Evolutionary conservation across 1,139 yeast genomes (phyloP).

Genomic region (Hemisphaericaspora subhashii): DNA sequence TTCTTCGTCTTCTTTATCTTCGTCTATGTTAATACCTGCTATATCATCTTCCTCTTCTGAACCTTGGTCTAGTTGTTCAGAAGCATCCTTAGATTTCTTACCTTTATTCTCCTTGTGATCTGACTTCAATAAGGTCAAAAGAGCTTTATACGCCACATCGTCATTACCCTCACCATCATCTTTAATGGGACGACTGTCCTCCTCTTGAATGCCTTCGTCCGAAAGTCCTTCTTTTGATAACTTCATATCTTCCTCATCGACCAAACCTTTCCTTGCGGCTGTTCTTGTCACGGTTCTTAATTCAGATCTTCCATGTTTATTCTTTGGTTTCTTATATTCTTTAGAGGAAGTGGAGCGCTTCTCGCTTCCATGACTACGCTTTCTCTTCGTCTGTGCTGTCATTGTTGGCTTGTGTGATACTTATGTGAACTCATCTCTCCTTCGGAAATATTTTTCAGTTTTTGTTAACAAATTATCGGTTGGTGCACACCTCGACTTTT

Average conservation of each 20-base stretch:
- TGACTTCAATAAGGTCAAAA: slow-evolving; percentile 64
- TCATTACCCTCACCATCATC: slow-evolving; percentile 15
- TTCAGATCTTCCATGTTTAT: slow-evolving; percentile 58
- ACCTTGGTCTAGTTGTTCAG: slow-evolving; percentile 21
- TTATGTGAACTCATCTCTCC: slow-evolving; percentile 1
- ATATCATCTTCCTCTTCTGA: slow-evolving; percentile 27
- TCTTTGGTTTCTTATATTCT: neutral
- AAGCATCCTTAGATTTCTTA: slow-evolving; percentile 20
- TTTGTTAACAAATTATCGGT: too few species aligned
- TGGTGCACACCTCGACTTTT: too few species aligned
- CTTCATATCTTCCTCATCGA: slow-evolving; percentile 12
- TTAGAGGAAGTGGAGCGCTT: neutral
- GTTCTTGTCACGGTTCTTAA: slow-evolving; percentile 60
- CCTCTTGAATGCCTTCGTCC: too few species aligned
- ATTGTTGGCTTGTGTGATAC: slow-evolving; percentile 2
- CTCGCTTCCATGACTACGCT: slow-evolving; percentile 5
- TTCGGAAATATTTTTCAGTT: neutral
- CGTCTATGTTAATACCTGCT: slow-evolving; percentile 14
- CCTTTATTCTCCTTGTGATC: slow-evolving; percentile 39
- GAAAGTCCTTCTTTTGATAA: slow-evolving; percentile 12
- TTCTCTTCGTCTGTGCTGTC: slow-evolving; percentile 14
- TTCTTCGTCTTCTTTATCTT: slow-evolving; percentile 14
- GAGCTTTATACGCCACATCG: slow-evolving; percentile 69
- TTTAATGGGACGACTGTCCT: too few species aligned
- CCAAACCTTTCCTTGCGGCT: slow-evolving; percentile 30